Evolutionary conservation across 2,329 filamentous ascomycete genomes (phyloP), one percentile per base, ranked within the genome.

Genomic region (Botrytis paeoniae): DNA sequence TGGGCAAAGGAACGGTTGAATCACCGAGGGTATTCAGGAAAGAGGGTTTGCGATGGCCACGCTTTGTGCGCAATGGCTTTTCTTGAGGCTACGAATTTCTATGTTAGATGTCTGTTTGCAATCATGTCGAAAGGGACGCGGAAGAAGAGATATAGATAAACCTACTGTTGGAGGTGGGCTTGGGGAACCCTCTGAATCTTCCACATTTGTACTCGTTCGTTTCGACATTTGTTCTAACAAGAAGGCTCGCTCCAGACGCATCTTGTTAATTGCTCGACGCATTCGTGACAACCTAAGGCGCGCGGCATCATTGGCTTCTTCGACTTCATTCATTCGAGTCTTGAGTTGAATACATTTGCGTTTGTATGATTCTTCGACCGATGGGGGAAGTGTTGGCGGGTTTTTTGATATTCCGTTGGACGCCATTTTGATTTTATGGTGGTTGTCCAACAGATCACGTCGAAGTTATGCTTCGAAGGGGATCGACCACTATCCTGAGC

Each of bases 311-410:
- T 98, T 98, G 80, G 94, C 92, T 74, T 94, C 91, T 82, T 98
- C 95, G 78, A 98, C 93, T 82, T 98, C 95, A 81, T 91, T 92
- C 76, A 96, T 93, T 75, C 96, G 92, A 79, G 93, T 92, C 84
- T 97, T 97, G 35, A 99, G 89, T 79, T 97, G 93, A 81, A 98
- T 94, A 83, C 95, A 98, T 89, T 99, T 98, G 76, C 93, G 90
- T 79, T 96, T 94, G 84, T 98, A 99, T 69, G 95, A 95, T 81
- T 95, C 92, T 83, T 99, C 95, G 75, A 98, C 94, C 25, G 94
- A 97, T 25, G 96, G 95, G 32, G 95, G 94, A 6, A 92, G 85
- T 59, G 89, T 83, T 25, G 89, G 88, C 43, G 89, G 89, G 75
- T 84, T 84, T 82, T 79, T 70, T 20, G 71, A 70, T 41, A 54